Evolutionary conservation across 2,329 filamentous ascomycete genomes (phyloP).

Genomic region (Hypoxylon rubiginosum): DNA sequence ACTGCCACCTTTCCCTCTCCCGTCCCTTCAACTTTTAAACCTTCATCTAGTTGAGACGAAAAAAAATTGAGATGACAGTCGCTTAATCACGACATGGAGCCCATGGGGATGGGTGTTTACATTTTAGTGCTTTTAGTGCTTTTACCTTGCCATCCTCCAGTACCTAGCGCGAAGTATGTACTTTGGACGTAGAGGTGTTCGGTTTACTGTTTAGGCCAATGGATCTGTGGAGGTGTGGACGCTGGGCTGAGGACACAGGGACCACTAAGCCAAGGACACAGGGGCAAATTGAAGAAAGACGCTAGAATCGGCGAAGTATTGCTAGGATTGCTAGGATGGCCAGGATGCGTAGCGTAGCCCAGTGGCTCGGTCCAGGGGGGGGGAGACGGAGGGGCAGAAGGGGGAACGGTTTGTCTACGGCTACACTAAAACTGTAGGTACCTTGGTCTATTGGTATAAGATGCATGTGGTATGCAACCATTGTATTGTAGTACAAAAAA

Average conservation of each 20-base stretch:
- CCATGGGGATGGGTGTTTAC: constrained; percentile 12
- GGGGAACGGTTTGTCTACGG: constrained; percentile 11
- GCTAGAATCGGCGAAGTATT: constrained; percentile 38
- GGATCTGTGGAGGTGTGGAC: constrained; percentile 12
- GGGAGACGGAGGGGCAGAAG: neutral
- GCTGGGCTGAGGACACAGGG: constrained; percentile 20
- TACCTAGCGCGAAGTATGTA: neutral
- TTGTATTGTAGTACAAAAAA: constrained; percentile 8
- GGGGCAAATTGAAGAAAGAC: constrained; percentile 9
- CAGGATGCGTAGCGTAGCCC: constrained; percentile 1
- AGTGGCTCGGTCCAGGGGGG: constrained; percentile 4
- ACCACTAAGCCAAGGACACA: too few species aligned
- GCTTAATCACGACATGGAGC: constrained; percentile 11
- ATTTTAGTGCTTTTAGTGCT: neutral
- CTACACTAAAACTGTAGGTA: too few species aligned
- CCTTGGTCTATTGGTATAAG: constrained; percentile 3
- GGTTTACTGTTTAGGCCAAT: neutral
- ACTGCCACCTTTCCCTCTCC: constrained; percentile 4
- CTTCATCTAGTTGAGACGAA: constrained; percentile 8
- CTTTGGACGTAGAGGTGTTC: neutral
- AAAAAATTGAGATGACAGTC: constrained; percentile 28
- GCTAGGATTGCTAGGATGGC: constrained; percentile 15
- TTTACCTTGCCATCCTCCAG: too few species aligned
- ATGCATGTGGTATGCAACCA: constrained; percentile 19
- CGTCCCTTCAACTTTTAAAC: neutral